Conservation (phyloP, 768 basidiomycete species). For the Vararia minispora region DNA sequence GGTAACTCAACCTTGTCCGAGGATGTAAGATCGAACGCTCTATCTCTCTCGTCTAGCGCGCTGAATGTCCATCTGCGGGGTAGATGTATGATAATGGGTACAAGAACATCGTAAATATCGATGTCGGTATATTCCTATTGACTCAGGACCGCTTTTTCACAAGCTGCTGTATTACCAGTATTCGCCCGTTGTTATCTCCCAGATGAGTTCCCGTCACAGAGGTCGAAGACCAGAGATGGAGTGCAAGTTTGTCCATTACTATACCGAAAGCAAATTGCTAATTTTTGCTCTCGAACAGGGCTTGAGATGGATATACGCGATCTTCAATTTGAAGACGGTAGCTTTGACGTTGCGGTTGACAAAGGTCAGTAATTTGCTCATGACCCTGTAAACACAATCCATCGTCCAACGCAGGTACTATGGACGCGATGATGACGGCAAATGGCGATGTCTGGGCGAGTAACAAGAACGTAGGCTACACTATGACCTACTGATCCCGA, state of each 20-base stretch:
- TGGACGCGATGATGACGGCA: conserved; percentile 84
- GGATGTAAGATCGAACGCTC: conserved; percentile 36
- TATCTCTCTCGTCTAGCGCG: background rate
- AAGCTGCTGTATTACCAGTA: conserved; percentile 45
- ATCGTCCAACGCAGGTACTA: conserved; percentile 38
- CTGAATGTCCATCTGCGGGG: background rate
- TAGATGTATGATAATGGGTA: conserved; percentile 89
- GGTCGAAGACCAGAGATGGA: conserved; percentile 51
- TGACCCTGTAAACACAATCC: background rate
- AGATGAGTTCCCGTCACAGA: conserved; percentile 52
- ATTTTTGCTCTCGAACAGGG: conserved; percentile 41
- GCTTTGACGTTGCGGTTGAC: conserved; percentile 76
- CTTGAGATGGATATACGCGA: conserved; percentile 74
- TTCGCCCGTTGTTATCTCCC: conserved; percentile 60
- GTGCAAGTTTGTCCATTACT: conserved; percentile 32
- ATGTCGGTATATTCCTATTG: conserved; percentile 40
- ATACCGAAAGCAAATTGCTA: background rate
- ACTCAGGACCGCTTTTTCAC: no score
- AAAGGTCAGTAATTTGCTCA: conserved; percentile 37
- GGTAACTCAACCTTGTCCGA: conserved; percentile 77
- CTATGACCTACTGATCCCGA: no score
- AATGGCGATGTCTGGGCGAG: conserved; percentile 75
- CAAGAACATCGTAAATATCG: conserved; percentile 66
- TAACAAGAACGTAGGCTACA: no score
- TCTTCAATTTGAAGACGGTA: conserved; percentile 44